Percentiles rank a stretch among this genome's conserved stretches.
Conservation (phyloP, 2,329 filamentous ascomycete genomes). For the Fusarium torulosum region DNA sequence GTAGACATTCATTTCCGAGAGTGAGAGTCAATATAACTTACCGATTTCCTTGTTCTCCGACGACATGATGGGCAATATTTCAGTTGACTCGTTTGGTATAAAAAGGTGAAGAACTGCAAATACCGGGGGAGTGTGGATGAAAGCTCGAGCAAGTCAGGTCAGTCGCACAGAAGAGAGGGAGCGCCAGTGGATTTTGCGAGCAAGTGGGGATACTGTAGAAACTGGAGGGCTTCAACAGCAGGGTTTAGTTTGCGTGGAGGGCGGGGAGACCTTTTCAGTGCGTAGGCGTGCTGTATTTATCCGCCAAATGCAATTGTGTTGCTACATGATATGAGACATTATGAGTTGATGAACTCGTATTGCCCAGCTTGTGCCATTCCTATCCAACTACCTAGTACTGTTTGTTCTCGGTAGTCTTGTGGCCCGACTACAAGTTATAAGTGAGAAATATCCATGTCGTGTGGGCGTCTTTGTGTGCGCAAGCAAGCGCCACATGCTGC, state of each 20-base stretch:
- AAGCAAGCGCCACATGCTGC: conserved; percentile 36
- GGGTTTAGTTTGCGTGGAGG: conserved; percentile 39
- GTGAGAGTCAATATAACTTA: conserved; percentile 49
- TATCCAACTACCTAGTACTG: neutral
- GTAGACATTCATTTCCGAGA: neutral
- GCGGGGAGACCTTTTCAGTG: conserved; percentile 2
- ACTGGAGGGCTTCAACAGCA: conserved; percentile 44
- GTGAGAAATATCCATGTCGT: conserved; percentile 24
- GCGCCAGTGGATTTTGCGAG: conserved; percentile 43
- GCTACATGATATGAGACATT: conserved; percentile 1
- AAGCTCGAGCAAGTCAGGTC: conserved; percentile 43
- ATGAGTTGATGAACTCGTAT: conserved; percentile 12
- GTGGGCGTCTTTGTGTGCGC: conserved; percentile 41
- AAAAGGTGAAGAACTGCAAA: conserved; percentile 41
- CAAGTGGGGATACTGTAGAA: conserved; percentile 42
- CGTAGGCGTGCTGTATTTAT: conserved; percentile 2
- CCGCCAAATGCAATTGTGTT: neutral
- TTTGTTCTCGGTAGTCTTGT: neutral
- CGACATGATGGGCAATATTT: conserved; percentile 57
- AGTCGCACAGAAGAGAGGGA: conserved; percentile 39
- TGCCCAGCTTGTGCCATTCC: conserved; percentile 20
- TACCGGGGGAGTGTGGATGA: conserved; percentile 40
- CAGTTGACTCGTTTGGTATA: conserved; percentile 36
- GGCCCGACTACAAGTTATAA: neutral
- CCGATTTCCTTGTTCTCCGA: conserved; percentile 61